Evolutionary conservation across 495 filamentous ascomycete species (phyloP).

Genomic region (Delitschia confertaspora): DNA sequence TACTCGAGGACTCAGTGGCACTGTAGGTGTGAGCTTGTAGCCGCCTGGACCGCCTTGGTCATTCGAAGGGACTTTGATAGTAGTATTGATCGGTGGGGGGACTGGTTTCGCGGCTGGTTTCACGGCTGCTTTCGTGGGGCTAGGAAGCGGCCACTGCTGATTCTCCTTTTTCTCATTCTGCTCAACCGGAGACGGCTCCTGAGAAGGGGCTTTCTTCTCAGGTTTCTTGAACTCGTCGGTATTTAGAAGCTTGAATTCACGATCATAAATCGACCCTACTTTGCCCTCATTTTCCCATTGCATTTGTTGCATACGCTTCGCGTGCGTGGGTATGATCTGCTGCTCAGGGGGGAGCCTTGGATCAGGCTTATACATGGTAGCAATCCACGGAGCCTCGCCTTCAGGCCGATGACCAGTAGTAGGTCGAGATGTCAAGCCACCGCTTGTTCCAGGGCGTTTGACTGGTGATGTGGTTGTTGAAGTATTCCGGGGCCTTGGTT

Average conservation of each 20-base stretch:
- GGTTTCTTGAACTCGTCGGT: conserved; percentile 28
- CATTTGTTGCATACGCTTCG: conserved; percentile 83
- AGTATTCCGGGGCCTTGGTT: conserved; percentile 35
- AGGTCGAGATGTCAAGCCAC: conserved; percentile 44
- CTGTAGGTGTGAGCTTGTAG: conserved; percentile 35
- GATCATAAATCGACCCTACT: conserved; percentile 70
- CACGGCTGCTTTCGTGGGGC: conserved; percentile 20
- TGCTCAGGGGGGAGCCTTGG: conserved; percentile 89
- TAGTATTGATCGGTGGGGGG: conserved; percentile 5
- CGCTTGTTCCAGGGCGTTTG: conserved; percentile 54
- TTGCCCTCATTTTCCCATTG: conserved; percentile 89
- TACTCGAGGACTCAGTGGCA: conserved; percentile 26
- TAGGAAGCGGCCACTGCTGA: conserved; percentile 26
- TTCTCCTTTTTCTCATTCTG: conserved; percentile 5
- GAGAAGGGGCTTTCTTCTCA: conserved; percentile 10
- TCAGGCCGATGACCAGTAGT: conserved; percentile 62
- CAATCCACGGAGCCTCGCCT: conserved; percentile 92
- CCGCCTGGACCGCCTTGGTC: conserved; percentile 33
- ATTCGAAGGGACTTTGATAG: conserved; percentile 32
- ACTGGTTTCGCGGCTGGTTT: neutral
- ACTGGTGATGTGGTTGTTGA: conserved; percentile 33
- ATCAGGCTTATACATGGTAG: conserved; percentile 90
- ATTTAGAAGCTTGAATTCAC: conserved; percentile 69
- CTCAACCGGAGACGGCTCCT: conserved; percentile 2
- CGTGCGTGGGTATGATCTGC: conserved; percentile 89